These are phyloP conservation scores for Deinandra increscens DNA, from an alignment of 129 eudicot genomes.

Conservation along the genomic window DNA sequence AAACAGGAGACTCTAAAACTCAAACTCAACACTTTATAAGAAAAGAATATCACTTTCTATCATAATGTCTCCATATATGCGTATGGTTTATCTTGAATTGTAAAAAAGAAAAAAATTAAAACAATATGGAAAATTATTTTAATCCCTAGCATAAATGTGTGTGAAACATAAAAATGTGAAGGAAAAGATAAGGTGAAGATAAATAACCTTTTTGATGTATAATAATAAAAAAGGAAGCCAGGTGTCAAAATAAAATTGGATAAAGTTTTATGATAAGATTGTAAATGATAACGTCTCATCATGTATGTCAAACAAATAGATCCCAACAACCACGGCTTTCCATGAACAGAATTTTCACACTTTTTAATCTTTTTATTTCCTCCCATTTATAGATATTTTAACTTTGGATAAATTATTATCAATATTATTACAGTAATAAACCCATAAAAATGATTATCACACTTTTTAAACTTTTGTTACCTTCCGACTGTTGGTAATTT, in stretches of 20 bases:
- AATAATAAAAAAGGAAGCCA: conserved; percentile 25
- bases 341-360: background rate
- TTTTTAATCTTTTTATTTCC: background rate
- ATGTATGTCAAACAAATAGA: conserved; percentile 30
- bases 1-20: too few species aligned
- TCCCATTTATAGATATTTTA: background rate
- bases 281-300: conserved; percentile 33
- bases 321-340: conserved; percentile 25
- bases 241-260: conserved; percentile 17
- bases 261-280: conserved; percentile 17
- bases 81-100: background rate
- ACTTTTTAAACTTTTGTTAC: background rate
- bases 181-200: conserved; percentile 30
- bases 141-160: background rate
- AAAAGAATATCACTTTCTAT: too few species aligned
- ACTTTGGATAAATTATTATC: background rate
- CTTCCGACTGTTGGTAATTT: background rate
- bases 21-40: too few species aligned
- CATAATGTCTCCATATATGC: too few species aligned
- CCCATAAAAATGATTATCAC: background rate
- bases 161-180: conserved; percentile 25
- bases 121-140: background rate
- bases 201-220: conserved; percentile 24
- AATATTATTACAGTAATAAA: too few species aligned
- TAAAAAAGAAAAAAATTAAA: background rate